phyloP scores from a whole-genome alignment of 2,329 filamentous ascomycete species.

The Colletotrichum horii region DNA sequence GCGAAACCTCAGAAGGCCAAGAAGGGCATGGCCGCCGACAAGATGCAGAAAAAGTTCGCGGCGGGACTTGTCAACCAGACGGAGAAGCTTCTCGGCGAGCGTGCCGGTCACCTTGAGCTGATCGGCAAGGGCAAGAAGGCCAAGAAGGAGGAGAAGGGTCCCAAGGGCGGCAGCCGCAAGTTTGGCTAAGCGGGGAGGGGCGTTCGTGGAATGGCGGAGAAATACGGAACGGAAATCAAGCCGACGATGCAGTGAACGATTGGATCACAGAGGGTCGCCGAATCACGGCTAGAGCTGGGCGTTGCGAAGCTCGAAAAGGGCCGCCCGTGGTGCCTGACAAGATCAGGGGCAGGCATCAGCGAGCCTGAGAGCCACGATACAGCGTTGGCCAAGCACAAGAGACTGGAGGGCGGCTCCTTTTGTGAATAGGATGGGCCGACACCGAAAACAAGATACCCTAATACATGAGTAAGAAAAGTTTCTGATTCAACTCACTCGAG shows the following conservation, averaged over 20 bases:
- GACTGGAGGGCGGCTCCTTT: neutral
- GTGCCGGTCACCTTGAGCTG: constrained; percentile 64
- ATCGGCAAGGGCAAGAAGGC: constrained; percentile 61
- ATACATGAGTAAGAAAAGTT: neutral
- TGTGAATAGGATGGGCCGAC: neutral
- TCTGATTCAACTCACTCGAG: neutral
- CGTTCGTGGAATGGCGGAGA: neutral
- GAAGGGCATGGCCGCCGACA: constrained; percentile 50
- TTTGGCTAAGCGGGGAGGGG: constrained; percentile 50
- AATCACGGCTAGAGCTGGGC: neutral
- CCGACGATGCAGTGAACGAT: neutral
- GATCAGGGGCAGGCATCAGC: neutral
- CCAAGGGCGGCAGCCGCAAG: constrained; percentile 57
- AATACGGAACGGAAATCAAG: neutral
- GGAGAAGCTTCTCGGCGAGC: constrained; percentile 62
- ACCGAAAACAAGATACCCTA: constrained; percentile 6
- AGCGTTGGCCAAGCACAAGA: neutral
- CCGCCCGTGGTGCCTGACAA: neutral
- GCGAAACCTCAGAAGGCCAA: constrained; percentile 54
- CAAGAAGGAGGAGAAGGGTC: constrained; percentile 39
- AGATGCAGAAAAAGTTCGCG: constrained; percentile 59
- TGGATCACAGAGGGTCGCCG: neutral
- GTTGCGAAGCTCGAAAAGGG: neutral
- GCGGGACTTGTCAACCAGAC: constrained; percentile 60
- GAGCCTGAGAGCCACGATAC: neutral